Conservation (phyloP, 345 rosid genomes). For the Eucalyptus regnans region DNA sequence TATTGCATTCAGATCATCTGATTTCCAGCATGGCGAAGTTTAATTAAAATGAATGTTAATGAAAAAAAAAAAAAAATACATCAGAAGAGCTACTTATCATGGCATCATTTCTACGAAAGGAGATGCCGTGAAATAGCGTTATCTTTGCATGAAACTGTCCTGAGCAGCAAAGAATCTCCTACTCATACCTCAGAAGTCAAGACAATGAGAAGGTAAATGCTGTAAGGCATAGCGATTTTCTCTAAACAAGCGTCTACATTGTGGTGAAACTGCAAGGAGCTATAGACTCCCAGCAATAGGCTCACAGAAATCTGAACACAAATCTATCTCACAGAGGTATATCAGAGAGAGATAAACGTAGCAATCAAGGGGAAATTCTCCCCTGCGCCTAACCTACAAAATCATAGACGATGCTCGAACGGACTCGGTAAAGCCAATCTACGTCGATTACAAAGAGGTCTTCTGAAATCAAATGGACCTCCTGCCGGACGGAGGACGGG, state of each 20-base stretch:
- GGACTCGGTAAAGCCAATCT: background rate
- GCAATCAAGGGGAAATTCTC: background rate
- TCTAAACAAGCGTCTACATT: background rate
- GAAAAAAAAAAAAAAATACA: background rate
- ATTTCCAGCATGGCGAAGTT: background rate
- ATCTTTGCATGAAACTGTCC: background rate
- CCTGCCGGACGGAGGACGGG: too few species aligned
- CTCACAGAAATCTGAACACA: background rate
- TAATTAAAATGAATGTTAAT: background rate
- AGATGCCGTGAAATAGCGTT: background rate
- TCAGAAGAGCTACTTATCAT: background rate
- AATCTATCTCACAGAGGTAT: background rate
- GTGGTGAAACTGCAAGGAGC: background rate
- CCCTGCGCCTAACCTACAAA: background rate
- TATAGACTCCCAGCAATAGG: background rate
- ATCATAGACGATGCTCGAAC: background rate
- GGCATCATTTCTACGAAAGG: background rate
- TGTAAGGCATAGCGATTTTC: background rate
- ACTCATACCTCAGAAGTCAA: background rate
- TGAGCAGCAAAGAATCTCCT: background rate
- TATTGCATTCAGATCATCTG: background rate
- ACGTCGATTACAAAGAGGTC: background rate
- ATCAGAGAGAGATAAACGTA: too few species aligned
- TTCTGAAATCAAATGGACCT: background rate
- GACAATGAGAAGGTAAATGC: background rate